These are phyloP conservation scores for Collybiopsis luxurians DNA, from an alignment of 768 basidiomycete genomes.

Conservation along the genomic window DNA sequence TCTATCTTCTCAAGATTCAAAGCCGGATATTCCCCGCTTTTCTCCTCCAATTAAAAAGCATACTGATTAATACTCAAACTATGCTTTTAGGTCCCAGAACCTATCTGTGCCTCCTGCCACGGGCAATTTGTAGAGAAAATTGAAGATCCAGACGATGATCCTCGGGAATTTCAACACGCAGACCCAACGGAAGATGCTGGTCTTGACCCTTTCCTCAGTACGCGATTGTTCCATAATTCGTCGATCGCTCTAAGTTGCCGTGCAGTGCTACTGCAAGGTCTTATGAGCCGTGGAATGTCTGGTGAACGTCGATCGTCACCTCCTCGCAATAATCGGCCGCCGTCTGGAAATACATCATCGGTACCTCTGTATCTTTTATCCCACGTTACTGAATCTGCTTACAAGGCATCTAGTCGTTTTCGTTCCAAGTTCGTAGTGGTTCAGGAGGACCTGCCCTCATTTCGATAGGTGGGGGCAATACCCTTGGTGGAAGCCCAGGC, in stretches of 20 bases:
- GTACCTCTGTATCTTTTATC: not conserved
- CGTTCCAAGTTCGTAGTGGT: conserved; percentile 34
- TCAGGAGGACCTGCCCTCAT: conserved; percentile 27
- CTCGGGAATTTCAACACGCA: conserved; percentile 57
- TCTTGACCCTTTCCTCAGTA: conserved; percentile 51
- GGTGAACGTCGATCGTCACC: conserved; percentile 6
- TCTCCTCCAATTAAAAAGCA: too few species aligned
- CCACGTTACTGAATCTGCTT: not conserved
- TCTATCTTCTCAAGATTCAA: too few species aligned
- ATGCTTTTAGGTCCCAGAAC: conserved; percentile 64
- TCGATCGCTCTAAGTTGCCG: not conserved
- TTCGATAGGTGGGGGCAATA: conserved; percentile 32
- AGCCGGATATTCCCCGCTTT: too few species aligned
- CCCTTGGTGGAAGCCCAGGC: conserved; percentile 16
- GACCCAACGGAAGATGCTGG: conserved; percentile 33
- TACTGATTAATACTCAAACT: too few species aligned
- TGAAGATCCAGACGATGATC: conserved; percentile 73
- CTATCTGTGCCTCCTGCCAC: conserved; percentile 79
- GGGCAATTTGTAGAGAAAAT: conserved; percentile 85
- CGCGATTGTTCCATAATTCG: conserved; percentile 12
- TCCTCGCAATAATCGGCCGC: not conserved
- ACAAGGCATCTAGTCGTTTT: conserved; percentile 12
- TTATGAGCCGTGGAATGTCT: conserved; percentile 19
- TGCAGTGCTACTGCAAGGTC: conserved; percentile 17
- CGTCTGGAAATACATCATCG: not conserved